Evolutionary conservation across 176 grass and related monocot genomes (phyloP).

Genomic region (Miscanthus lutarioriparius): DNA sequence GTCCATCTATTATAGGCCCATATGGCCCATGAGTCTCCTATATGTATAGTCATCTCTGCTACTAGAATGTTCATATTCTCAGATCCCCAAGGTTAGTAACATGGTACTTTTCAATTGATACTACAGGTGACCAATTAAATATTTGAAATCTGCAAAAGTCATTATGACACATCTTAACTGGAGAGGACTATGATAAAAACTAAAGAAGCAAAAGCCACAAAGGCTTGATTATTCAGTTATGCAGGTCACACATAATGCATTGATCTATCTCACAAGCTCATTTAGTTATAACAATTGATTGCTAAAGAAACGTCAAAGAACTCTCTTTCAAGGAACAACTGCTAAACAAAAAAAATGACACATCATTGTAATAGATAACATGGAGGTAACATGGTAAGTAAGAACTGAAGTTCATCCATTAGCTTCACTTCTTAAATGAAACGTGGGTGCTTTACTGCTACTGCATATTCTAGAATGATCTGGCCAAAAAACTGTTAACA

Average conservation of each 20-base stretch:
- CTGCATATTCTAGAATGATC: background rate
- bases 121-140: background rate
- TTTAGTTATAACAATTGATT: background rate
- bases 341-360: background rate
- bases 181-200: background rate
- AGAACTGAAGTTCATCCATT: background rate
- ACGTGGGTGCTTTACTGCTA: background rate
- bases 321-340: background rate
- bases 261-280: background rate
- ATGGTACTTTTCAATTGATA: background rate
- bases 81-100: too few relatives aligned
- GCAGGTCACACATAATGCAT: background rate
- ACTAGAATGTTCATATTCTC: too few relatives aligned
- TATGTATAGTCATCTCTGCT: too few relatives aligned
- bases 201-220: background rate
- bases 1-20: too few relatives aligned
- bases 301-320: background rate
- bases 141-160: background rate
- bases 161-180: background rate
- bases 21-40: too few relatives aligned
- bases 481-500: background rate
- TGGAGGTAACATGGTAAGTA: background rate
- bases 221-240: background rate
- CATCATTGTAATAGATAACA: background rate
- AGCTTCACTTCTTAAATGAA: conserved; percentile 2